A percentile compares a stretch with the other conserved stretches of the same genome.
Conservation (phyloP, 805 yeast species). For the Pichia paraexigua region DNA sequence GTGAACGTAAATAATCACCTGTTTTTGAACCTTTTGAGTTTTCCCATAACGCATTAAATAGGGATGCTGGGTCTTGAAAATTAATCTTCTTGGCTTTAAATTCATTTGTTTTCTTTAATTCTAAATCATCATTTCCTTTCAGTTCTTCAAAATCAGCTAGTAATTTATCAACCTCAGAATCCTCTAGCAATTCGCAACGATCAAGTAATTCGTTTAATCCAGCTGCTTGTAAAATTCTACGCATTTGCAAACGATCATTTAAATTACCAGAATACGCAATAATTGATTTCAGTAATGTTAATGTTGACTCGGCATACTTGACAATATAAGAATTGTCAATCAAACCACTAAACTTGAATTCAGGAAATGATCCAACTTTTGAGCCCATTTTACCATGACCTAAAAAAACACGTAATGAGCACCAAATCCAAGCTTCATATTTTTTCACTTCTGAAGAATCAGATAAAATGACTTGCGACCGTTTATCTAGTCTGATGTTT, state of each 20-base stretch:
- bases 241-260: constrained; percentile 38
- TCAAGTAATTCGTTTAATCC: constrained; percentile 33
- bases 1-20: constrained; percentile 49
- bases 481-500: constrained; percentile 19
- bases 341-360: constrained; percentile 48
- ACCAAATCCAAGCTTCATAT: constrained; percentile 31
- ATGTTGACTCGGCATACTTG: constrained; percentile 44
- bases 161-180: constrained; percentile 36
- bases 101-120: constrained; percentile 30
- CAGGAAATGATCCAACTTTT: constrained; percentile 86
- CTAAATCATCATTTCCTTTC: constrained; percentile 37
- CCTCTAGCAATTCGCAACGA: constrained; percentile 32
- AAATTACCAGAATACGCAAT: constrained; percentile 31
- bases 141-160: constrained; percentile 32
- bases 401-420: constrained; percentile 22
- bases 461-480: constrained; percentile 20
- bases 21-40: constrained; percentile 52
- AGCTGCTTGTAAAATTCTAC: constrained; percentile 37
- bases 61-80: constrained; percentile 65
- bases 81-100: constrained; percentile 39
- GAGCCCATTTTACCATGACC: constrained; percentile 91
- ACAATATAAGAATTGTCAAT: constrained; percentile 54
- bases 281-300: constrained; percentile 42
- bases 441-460: constrained; percentile 21
- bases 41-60: constrained; percentile 51